Base-by-base conservation (phyloP, 768 basidiomycete species). In the Cyclocybe cylindracea region DNA sequence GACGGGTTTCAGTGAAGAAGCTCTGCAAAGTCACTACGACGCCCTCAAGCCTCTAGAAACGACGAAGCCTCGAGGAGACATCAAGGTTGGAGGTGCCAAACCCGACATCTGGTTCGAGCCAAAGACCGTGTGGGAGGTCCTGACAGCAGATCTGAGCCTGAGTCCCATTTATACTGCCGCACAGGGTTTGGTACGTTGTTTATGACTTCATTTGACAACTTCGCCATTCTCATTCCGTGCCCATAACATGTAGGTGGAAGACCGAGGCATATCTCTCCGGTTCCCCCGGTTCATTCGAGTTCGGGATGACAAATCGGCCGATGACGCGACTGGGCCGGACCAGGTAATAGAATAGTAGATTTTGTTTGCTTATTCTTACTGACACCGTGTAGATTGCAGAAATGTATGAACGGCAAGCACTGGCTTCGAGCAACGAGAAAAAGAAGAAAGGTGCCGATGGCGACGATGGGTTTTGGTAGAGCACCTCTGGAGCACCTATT, bases 61-160 rank as follows among this genome's bases (percentile, higher is more conserved):
- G 40, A 73, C 72, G 14, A 86, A 85, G 50, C 78, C 81, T 46
- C 80, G 91, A 44, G 87, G 89, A 0, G 93, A 98, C 66, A 78
- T 97, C 58, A 94, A 93, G 68, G 68, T 86, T 41, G 96, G 95
- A 37, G 91, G 89, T 4, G 94, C 94, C 37, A 98, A 98, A 66
- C 96, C 97, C 10, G 96, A 99, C 62, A 78, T 97, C 29, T 98
- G 92, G 93, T 95, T 99, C 69, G 96, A 98, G 66, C 96, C 97
- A 14, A 91, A 90, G 72, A 73, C 97, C 14, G 93, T 99, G 2
- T 98, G 97, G 96, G 97, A 99, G 72, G 95, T 99, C 42, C 80
- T 98, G 63, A 91, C 96, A 2, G 97, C 97, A 6, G 97, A 99
- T 73, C 69, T 99, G 62, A 97, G 94, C 69, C 72, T 98, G 72